Evolutionary conservation across 768 basidiomycete species (phyloP).

Genomic region (Amanita pseudoporphyria): DNA sequence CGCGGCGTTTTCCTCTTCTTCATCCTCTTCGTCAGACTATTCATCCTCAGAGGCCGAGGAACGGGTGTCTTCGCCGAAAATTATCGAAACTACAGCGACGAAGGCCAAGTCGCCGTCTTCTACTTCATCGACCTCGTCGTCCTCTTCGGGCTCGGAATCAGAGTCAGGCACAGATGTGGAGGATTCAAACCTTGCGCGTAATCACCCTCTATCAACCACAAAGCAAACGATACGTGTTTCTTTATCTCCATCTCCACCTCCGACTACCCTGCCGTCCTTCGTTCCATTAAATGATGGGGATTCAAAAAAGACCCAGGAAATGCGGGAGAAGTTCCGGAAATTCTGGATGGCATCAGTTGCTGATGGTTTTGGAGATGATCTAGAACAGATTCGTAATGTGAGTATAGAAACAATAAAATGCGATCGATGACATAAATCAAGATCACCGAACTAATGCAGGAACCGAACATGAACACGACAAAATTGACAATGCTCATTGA

Average conservation of each 20-base stretch:
- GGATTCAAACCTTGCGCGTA: background rate
- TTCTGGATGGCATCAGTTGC: slow-evolving; percentile 85
- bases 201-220: background rate
- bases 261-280: slow-evolving; percentile 47
- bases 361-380: slow-evolving; percentile 74
- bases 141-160: slow-evolving; percentile 14
- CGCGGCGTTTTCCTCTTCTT: slow-evolving; percentile 21
- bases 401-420: slow-evolving; percentile 14
- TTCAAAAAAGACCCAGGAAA: slow-evolving; percentile 34
- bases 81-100: background rate
- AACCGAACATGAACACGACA: slow-evolving; percentile 61
- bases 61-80: background rate
- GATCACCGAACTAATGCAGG: slow-evolving; percentile 18
- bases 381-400: slow-evolving; percentile 80
- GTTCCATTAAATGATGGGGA: slow-evolving; percentile 29
- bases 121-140: no score
- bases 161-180: slow-evolving; percentile 11
- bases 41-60: slow-evolving; percentile 13
- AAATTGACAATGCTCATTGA: slow-evolving; percentile 71
- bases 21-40: slow-evolving; percentile 20
- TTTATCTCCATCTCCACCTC: slow-evolving; percentile 37
- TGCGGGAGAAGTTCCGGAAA: slow-evolving; percentile 65
- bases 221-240: slow-evolving; percentile 12
- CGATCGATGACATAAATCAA: background rate
- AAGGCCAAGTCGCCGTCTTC: slow-evolving; percentile 9